Conservation (phyloP, 2,329 filamentous ascomycete genomes). For the Arthrobotrys sinensis region DNA sequence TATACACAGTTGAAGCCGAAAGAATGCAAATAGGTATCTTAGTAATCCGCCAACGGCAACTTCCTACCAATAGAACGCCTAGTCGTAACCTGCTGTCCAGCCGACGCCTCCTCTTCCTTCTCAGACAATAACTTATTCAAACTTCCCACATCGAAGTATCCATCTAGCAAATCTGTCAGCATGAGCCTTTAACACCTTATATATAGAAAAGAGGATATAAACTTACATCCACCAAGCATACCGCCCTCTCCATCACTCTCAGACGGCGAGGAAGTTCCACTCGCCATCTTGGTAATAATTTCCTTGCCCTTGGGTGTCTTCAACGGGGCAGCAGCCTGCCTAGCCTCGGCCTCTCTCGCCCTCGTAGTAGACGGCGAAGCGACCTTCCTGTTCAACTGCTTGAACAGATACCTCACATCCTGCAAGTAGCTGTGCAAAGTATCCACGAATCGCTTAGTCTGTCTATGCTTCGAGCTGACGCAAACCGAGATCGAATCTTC, state of each 20-base stretch:
- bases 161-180: conserved; percentile 56
- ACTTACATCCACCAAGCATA: conserved; percentile 64
- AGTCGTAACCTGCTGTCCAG: conserved; percentile 34
- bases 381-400: conserved; percentile 76
- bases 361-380: conserved; percentile 73
- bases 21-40: conserved; percentile 34
- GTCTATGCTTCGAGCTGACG: conserved; percentile 91
- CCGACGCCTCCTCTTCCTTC: conserved; percentile 62
- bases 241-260: conserved; percentile 64
- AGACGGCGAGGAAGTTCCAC: conserved; percentile 54
- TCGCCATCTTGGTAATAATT: conserved; percentile 47
- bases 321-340: conserved; percentile 60
- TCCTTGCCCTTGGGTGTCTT: conserved; percentile 61
- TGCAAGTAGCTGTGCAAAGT: conserved; percentile 90
- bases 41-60: conserved; percentile 63
- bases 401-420: conserved; percentile 87
- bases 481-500: conserved; percentile 92
- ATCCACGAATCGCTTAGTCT: conserved; percentile 91
- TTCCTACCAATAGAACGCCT: conserved; percentile 63
- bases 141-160: conserved; percentile 65
- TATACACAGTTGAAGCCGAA: conserved; percentile 10
- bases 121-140: conserved; percentile 63
- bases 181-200: not conserved
- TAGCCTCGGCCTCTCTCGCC: conserved; percentile 76
- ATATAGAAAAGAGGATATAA: conserved; percentile 5